Conservation (phyloP, 768 basidiomycete species). For the Phylloporus rhodoxanthus region DNA sequence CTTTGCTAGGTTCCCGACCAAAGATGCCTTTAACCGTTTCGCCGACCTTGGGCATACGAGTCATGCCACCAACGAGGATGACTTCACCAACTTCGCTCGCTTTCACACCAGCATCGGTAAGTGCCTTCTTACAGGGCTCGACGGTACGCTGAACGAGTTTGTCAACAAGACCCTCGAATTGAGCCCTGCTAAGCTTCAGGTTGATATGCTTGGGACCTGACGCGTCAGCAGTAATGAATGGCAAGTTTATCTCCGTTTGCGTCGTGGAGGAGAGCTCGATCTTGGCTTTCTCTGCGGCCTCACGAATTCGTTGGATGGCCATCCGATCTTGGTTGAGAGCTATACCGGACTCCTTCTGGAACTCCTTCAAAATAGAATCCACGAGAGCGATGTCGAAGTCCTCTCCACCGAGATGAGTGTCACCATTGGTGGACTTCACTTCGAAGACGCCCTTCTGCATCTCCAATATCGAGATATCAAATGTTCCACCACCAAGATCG, state of each 20-base stretch:
- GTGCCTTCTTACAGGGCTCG: constrained; percentile 96
- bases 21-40: constrained; percentile 87
- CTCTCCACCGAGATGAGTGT: constrained; percentile 96
- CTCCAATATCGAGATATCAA: constrained; percentile 98
- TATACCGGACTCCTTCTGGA: constrained; percentile 88
- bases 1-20: constrained; percentile 95
- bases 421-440: constrained; percentile 99
- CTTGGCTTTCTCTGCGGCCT: constrained; percentile 99
- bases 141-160: constrained; percentile 83
- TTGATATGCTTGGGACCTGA: constrained; percentile 98
- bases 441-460: constrained; percentile 99
- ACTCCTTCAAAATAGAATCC: constrained; percentile 78
- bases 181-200: constrained; percentile 77
- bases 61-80: constrained; percentile 98
- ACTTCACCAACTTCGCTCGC: constrained; percentile 91
- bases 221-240: constrained; percentile 96
- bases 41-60: constrained; percentile 91
- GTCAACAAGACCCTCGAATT: constrained; percentile 83
- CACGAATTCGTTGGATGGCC: constrained; percentile 98
- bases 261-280: constrained; percentile 92
- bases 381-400: constrained; percentile 94
- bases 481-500: constrained; percentile 96
- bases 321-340: constrained; percentile 83
- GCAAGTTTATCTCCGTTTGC: constrained; percentile 95
- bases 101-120: constrained; percentile 91